These are phyloP conservation scores for Gynandropsis gynandra DNA, from an alignment of 345 rosid genomes.

Conservation along the genomic window DNA sequence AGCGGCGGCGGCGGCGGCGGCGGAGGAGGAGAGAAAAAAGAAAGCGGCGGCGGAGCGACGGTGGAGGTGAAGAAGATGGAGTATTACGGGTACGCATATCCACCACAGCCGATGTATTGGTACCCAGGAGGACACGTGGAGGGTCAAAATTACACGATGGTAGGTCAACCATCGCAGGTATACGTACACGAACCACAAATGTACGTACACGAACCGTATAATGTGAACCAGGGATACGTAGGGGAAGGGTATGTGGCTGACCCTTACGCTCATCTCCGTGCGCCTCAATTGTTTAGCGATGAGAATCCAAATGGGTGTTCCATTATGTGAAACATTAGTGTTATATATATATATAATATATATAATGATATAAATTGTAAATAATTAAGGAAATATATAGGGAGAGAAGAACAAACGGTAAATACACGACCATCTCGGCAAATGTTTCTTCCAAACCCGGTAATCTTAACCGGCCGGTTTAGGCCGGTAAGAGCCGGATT, in stretches of 20 bases:
- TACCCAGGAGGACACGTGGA: conserved; percentile 32
- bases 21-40: conserved; percentile 4
- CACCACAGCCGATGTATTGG: conserved; percentile 40
- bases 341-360: not conserved
- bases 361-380: conserved; percentile 20
- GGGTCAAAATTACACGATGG: conserved; percentile 33
- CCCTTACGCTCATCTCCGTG: conserved; percentile 30
- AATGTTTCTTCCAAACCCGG: too few relatives aligned
- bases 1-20: not conserved
- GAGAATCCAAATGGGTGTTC: conserved; percentile 88
- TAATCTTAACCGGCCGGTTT: too few relatives aligned
- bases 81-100: conserved; percentile 30
- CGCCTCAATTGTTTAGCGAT: conserved; percentile 84
- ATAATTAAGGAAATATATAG: conserved; percentile 18
- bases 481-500: too few relatives aligned
- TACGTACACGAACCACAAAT: conserved; percentile 31
- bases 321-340: conserved; percentile 49
- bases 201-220: conserved; percentile 22
- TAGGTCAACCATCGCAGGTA: conserved; percentile 29
- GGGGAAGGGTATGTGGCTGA: conserved; percentile 26
- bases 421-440: too few relatives aligned
- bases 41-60: conserved; percentile 25
- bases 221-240: conserved; percentile 22
- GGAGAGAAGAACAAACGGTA: conserved; percentile 20
- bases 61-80: conserved; percentile 51